These are phyloP conservation scores for Plantago ovata DNA, from an alignment of 257 asterid species.

Conservation along the genomic window DNA sequence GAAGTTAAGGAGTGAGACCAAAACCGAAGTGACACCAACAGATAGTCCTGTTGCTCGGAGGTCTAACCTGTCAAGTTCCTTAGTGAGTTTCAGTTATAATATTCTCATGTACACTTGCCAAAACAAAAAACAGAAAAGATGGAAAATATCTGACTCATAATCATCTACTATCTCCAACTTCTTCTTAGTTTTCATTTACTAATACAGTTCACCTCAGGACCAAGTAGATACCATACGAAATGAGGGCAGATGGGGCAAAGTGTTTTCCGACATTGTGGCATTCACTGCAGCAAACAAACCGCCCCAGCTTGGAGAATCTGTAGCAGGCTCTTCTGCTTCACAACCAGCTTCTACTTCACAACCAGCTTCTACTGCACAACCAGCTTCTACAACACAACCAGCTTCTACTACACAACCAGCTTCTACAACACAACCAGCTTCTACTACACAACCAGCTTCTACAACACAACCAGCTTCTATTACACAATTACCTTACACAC, in stretches of 20 bases:
- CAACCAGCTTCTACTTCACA: not conserved
- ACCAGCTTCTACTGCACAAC: slow-evolving; percentile 8
- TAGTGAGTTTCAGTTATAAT: slow-evolving; percentile 37
- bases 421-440: no score
- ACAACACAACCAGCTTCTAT: not conserved
- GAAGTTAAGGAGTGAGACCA: slow-evolving; percentile 46
- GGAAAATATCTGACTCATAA: no score
- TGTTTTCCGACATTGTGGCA: slow-evolving; percentile 49
- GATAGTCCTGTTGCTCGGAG: slow-evolving; percentile 47
- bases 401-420: slow-evolving; percentile 8
- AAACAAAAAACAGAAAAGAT: no score
- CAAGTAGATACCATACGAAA: slow-evolving; percentile 40
- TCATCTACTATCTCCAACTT: slow-evolving; percentile 24
- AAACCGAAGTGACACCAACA: slow-evolving; percentile 34
- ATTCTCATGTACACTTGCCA: slow-evolving; percentile 1
- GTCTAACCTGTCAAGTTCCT: slow-evolving; percentile 38
- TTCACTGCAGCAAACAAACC: slow-evolving; percentile 57
- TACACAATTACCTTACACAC: no score
- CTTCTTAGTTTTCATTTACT: not conserved
- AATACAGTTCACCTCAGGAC: slow-evolving; percentile 25
- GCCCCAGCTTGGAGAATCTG: slow-evolving; percentile 35
- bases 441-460: slow-evolving; percentile 11
- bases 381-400: no score
- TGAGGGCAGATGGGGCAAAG: slow-evolving; percentile 28
- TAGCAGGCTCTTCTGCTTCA: slow-evolving; percentile 19